Evolutionary conservation across 2,329 filamentous ascomycete genomes (phyloP).

Genomic region (Aspergillus candidus): DNA sequence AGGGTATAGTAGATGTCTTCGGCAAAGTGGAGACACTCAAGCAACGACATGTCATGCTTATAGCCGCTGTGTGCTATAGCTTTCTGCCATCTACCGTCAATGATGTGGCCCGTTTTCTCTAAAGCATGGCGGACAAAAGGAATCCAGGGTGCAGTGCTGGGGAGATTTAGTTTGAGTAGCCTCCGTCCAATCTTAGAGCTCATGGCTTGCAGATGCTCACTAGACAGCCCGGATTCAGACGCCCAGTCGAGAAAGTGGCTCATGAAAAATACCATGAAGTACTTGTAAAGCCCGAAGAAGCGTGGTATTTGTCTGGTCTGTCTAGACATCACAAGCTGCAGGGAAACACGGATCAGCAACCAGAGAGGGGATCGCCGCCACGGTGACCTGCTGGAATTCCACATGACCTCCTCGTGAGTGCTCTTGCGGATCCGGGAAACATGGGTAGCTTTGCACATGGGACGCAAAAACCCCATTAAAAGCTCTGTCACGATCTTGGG

Average conservation of each 20-base stretch:
- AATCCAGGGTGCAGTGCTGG: conserved; percentile 7
- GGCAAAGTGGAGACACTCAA: conserved; percentile 5
- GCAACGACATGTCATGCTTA: conserved; percentile 2
- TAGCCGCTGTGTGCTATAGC: conserved; percentile 7
- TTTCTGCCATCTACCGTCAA: conserved; percentile 1
- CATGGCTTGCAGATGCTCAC: conserved; percentile 33
- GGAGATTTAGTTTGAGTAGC: conserved; percentile 34
- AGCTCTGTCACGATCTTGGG: conserved; percentile 51
- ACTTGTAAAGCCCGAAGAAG: conserved; percentile 41
- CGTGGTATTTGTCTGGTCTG: neutral
- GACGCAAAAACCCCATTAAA: conserved; percentile 40
- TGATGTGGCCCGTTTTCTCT: conserved; percentile 1
- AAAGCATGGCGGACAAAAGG: conserved; percentile 7
- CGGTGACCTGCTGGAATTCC: conserved; percentile 18
- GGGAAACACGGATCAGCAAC: conserved; percentile 45
- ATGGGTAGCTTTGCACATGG: conserved; percentile 28
- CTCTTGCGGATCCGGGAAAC: conserved; percentile 43
- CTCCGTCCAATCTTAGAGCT: conserved; percentile 42
- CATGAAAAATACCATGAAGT: conserved; percentile 47
- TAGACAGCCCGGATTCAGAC: conserved; percentile 13
- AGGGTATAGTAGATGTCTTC: conserved; percentile 6
- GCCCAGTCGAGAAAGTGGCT: conserved; percentile 28
- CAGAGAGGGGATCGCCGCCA: conserved; percentile 38
- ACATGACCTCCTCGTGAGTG: conserved; percentile 52
- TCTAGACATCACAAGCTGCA: conserved; percentile 12